Conservation (phyloP, 2,329 filamentous ascomycete genomes). For the Raffaelea albimanens region DNA sequence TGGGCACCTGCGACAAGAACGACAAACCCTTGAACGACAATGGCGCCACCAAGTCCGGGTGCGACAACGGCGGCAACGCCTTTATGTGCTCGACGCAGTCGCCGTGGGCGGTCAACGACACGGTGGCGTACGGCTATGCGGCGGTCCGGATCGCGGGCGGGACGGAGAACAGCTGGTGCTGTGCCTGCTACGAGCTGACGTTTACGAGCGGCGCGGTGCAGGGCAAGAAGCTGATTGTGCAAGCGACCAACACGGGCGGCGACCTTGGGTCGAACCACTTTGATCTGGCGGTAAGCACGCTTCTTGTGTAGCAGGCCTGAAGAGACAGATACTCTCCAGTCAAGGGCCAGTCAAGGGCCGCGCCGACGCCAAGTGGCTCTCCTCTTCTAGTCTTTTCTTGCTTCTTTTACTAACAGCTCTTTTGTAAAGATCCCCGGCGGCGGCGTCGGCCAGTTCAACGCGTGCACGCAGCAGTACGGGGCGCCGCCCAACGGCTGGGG, state of each 20-base stretch:
- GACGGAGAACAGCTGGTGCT: constrained; percentile 37
- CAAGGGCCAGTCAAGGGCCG: too few species aligned
- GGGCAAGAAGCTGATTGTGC: constrained; percentile 51
- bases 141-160: constrained; percentile 35
- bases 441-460: constrained; percentile 44
- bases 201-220: constrained; percentile 43
- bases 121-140: constrained; percentile 43
- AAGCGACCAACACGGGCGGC: constrained; percentile 49
- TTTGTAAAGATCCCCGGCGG: constrained; percentile 34
- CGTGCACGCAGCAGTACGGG: constrained; percentile 33
- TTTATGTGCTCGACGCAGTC: constrained; percentile 43
- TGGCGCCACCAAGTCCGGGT: constrained; percentile 22
- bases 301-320: too few species aligned
- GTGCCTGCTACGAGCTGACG: constrained; percentile 49
- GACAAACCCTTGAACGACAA: constrained; percentile 37
- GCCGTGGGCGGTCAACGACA: constrained; percentile 41
- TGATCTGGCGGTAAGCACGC: constrained; percentile 33
- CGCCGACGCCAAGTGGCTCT: too few species aligned
- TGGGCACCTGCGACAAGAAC: constrained; percentile 36
- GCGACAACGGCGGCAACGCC: constrained; percentile 35
- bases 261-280: constrained; percentile 47
- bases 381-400: not conserved
- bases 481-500: constrained; percentile 42
- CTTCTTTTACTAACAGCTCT: not conserved
- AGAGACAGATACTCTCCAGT: too few species aligned